Conservation (phyloP, 2,329 filamentous ascomycete species). For the Cladosporium cucumerinum region DNA sequence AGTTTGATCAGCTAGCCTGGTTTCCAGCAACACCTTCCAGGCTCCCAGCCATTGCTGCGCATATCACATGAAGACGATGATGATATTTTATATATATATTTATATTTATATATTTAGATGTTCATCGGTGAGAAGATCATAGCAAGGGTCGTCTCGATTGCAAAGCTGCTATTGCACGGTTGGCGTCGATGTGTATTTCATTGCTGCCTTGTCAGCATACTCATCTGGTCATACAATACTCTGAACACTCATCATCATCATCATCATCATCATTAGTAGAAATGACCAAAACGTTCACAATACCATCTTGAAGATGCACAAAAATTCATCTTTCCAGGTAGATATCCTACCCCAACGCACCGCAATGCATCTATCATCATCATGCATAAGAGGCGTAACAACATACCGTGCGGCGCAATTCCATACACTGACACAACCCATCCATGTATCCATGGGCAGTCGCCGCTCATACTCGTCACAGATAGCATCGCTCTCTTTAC, state of each 20-base stretch:
- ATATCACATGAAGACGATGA: too few species aligned
- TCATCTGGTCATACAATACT: not conserved
- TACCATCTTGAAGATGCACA: not conserved
- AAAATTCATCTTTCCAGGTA: not conserved
- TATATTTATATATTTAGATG: too few species aligned
- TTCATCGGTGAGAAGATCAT: too few species aligned
- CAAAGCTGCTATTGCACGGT: too few species aligned
- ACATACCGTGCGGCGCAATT: not conserved
- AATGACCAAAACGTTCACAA: not conserved
- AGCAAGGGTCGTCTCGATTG: too few species aligned
- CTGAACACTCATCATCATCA: not conserved
- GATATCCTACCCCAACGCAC: slow-evolving; percentile 6
- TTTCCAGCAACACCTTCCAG: too few species aligned
- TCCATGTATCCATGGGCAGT: not conserved
- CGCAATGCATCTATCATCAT: slow-evolving; percentile 16
- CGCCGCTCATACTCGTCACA: not conserved
- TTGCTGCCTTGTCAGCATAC: not conserved
- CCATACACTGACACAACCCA: not conserved
- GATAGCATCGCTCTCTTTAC: slow-evolving; percentile 6
- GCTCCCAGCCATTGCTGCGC: too few species aligned
- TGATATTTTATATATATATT: too few species aligned
- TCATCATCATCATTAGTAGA: not conserved
- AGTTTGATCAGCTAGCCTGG: too few species aligned
- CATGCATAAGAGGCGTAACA: slow-evolving; percentile 16
- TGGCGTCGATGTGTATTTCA: too few species aligned